Evolutionary conservation across 768 basidiomycete genomes (phyloP).

Genomic region (Agaricus bisporus): DNA sequence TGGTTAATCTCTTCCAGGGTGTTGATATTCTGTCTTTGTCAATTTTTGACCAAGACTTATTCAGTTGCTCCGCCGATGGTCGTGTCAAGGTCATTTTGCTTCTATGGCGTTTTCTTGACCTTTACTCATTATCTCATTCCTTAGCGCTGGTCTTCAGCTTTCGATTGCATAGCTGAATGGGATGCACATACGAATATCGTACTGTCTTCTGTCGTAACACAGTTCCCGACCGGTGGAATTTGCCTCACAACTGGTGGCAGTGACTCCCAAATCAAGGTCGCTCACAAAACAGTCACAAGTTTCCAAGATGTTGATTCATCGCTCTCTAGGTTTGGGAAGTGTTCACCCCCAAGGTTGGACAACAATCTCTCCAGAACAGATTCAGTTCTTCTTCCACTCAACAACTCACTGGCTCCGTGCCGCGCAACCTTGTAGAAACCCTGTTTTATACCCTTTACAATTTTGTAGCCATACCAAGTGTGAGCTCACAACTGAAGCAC

Average conservation of each 20-base stretch:
- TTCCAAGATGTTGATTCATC: neutral
- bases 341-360: slow-evolving; percentile 21
- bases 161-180: slow-evolving; percentile 84
- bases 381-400: neutral
- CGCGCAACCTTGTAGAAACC: slow-evolving; percentile 44
- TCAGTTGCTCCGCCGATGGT: slow-evolving; percentile 63
- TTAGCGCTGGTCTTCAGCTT: slow-evolving; percentile 78
- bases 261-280: slow-evolving; percentile 79
- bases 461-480: slow-evolving; percentile 83
- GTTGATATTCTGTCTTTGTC: slow-evolving; percentile 81
- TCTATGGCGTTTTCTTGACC: neutral
- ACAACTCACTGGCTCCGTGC: slow-evolving; percentile 13
- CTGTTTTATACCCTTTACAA: slow-evolving; percentile 77
- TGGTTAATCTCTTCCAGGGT: slow-evolving; percentile 32
- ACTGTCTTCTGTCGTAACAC: slow-evolving; percentile 67
- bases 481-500: slow-evolving; percentile 62
- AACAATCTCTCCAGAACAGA: slow-evolving; percentile 12
- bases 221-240: slow-evolving; percentile 23
- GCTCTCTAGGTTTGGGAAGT: slow-evolving; percentile 49
- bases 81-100: slow-evolving; percentile 52
- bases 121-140: neutral
- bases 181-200: slow-evolving; percentile 75
- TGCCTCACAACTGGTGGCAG: slow-evolving; percentile 75
- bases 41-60: slow-evolving; percentile 56
- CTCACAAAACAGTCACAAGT: neutral